phyloP scores from a whole-genome alignment of 2,329 filamentous ascomycete species.

The Xylariaceae sp. region DNA sequence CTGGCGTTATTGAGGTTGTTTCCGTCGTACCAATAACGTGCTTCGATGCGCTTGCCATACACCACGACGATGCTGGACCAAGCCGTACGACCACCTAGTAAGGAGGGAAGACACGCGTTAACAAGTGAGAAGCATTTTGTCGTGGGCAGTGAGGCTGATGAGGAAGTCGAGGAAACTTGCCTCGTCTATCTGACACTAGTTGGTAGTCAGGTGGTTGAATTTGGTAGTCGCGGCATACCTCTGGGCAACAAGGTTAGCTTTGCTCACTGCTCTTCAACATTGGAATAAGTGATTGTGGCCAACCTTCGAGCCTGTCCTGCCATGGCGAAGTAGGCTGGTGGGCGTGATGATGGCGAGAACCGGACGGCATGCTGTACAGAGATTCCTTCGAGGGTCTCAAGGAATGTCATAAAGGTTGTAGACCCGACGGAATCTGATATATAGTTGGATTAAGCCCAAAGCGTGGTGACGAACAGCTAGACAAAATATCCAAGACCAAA shows the following conservation, averaged over 20 bases:
- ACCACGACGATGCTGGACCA: constrained; percentile 87
- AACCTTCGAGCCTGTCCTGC: constrained; percentile 65
- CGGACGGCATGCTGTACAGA: constrained; percentile 36
- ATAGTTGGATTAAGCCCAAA: not conserved
- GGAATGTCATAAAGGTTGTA: constrained; percentile 1
- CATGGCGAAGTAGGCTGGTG: constrained; percentile 45
- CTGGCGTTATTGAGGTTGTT: constrained; percentile 85
- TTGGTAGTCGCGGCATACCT: constrained; percentile 61
- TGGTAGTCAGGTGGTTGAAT: constrained; percentile 66
- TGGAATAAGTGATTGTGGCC: constrained; percentile 15
- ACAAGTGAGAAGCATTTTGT: not conserved
- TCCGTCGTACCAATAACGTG: constrained; percentile 90
- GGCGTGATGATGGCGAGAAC: constrained; percentile 26
- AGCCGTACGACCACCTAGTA: constrained; percentile 81
- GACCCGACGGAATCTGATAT: not conserved
- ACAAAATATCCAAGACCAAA: not conserved
- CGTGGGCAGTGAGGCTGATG: not conserved
- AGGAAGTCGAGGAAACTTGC: constrained; percentile 47
- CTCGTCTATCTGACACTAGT: constrained; percentile 76
- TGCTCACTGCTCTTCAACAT: constrained; percentile 2
- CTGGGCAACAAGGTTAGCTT: constrained; percentile 46
- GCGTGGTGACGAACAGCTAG: not conserved
- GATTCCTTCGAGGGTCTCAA: not conserved
- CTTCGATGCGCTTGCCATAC: constrained; percentile 66
- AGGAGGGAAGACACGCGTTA: constrained; percentile 18